Evolutionary conservation across 257 asterid genomes (phyloP).

Genomic region (Thymus mandschuricus): DNA sequence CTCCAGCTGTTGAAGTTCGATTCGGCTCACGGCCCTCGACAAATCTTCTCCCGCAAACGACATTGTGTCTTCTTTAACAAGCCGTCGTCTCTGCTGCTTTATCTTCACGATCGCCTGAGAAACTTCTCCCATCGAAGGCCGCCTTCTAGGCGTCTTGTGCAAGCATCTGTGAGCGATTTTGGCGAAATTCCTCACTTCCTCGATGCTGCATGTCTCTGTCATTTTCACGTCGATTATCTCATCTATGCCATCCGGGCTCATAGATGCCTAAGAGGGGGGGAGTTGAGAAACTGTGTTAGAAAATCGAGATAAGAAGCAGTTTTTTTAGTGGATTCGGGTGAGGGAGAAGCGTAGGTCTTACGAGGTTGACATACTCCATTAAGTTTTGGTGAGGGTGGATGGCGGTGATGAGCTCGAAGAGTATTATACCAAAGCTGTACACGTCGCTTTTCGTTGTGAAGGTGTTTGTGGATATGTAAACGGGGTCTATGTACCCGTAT

Average conservation of each 20-base stretch:
- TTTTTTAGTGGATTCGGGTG: not conserved
- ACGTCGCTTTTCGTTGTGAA: slow-evolving; percentile 90
- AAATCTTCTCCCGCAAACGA: slow-evolving; percentile 63
- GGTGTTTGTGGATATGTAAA: slow-evolving; percentile 76
- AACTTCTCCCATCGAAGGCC: slow-evolving; percentile 81
- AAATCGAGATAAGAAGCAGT: not conserved
- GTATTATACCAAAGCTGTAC: slow-evolving; percentile 91
- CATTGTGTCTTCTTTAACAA: slow-evolving; percentile 64
- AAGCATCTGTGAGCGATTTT: slow-evolving; percentile 75
- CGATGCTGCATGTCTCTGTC: slow-evolving; percentile 63
- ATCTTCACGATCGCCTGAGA: slow-evolving; percentile 79
- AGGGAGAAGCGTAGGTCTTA: slow-evolving; percentile 44
- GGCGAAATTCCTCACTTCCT: slow-evolving; percentile 77
- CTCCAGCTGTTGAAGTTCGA: slow-evolving; percentile 76
- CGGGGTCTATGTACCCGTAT: slow-evolving; percentile 90
- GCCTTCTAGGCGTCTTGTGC: slow-evolving; percentile 64
- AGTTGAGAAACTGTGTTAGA: slow-evolving; percentile 5
- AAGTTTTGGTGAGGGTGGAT: slow-evolving; percentile 97
- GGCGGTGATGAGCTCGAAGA: slow-evolving; percentile 96
- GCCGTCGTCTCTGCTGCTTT: slow-evolving; percentile 54
- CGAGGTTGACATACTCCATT: slow-evolving; percentile 94
- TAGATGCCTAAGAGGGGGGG: slow-evolving; percentile 57
- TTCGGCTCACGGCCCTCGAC: slow-evolving; percentile 66
- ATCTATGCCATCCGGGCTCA: slow-evolving; percentile 91
- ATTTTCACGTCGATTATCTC: slow-evolving; percentile 84